A percentile compares a stretch with the other conserved stretches of the same genome.
Conservation (phyloP, 148 eudicot genomes). For the Arbutus unedo region DNA sequence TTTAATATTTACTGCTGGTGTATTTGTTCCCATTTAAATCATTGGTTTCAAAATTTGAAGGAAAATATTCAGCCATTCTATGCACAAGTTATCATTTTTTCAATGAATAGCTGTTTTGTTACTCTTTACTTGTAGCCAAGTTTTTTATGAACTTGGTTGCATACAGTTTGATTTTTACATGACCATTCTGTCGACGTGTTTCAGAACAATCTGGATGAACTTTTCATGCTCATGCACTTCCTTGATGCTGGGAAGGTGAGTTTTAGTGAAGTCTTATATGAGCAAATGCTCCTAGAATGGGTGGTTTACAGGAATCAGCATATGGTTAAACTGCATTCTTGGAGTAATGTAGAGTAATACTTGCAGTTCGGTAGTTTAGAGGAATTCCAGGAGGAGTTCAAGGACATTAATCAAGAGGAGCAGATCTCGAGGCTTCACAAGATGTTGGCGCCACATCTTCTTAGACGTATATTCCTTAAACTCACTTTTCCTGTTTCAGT, state of each 20-base stretch:
- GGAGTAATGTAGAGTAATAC: neutral
- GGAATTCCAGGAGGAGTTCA: conserved; percentile 97
- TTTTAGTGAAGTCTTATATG: conserved; percentile 17
- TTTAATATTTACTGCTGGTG: neutral
- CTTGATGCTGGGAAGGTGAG: conserved; percentile 99
- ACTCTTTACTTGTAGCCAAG: neutral
- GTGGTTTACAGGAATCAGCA: neutral
- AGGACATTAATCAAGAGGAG: conserved; percentile 97
- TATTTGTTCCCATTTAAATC: neutral
- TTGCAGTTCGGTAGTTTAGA: conserved; percentile 91
- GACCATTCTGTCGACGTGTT: conserved; percentile 14
- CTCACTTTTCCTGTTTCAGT: neutral
- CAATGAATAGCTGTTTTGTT: neutral
- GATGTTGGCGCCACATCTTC: conserved; percentile 98
- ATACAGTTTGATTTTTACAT: neutral
- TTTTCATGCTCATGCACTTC: conserved; percentile 99
- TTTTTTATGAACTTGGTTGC: neutral
- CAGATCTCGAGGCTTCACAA: conserved; percentile 93
- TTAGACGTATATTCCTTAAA: conserved; percentile 60
- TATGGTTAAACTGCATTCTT: conserved; percentile 1
- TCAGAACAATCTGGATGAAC: conserved; percentile 99
- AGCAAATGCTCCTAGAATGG: conserved; percentile 15
- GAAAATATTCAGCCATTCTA: neutral
- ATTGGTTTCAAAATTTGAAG: neutral
- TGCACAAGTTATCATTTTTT: neutral